These are phyloP conservation scores for Volvariella surrecta DNA, from an alignment of 1,284 basidiomycete species.

Conservation along the genomic window DNA sequence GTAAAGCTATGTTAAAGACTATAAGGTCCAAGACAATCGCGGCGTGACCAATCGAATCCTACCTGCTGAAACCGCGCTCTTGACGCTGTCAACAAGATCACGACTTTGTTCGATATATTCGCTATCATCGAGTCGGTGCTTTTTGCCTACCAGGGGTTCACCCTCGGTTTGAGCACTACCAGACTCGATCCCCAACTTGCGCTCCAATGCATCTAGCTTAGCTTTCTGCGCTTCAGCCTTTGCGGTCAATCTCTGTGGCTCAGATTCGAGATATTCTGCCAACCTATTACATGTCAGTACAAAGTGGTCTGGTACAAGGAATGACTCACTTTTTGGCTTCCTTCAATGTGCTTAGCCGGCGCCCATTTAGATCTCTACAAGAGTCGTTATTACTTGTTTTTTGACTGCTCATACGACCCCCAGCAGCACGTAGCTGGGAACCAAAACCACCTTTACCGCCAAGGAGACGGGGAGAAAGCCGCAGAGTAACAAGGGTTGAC, in stretches of 20 bases:
- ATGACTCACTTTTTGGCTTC: conserved; percentile 88
- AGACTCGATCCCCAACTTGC: conserved; percentile 64
- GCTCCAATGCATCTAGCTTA: conserved; percentile 82
- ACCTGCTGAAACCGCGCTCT: conserved; percentile 77
- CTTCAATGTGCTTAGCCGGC: conserved; percentile 89
- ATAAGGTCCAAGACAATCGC: not conserved
- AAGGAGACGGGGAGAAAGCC: conserved; percentile 60
- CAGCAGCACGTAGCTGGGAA: conserved; percentile 90
- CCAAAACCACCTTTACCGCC: conserved; percentile 99
- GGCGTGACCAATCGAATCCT: conserved; percentile 11
- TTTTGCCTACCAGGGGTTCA: conserved; percentile 45
- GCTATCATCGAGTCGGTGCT: conserved; percentile 87
- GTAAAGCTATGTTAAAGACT: conserved; percentile 21
- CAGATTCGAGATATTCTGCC: conserved; percentile 82
- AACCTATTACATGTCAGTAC: conserved; percentile 43
- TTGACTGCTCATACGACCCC: conserved; percentile 94
- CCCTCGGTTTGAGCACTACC: conserved; percentile 17
- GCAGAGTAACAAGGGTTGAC: conserved; percentile 43
- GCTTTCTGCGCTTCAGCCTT: conserved; percentile 75
- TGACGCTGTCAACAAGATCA: conserved; percentile 89
- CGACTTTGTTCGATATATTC: conserved; percentile 89
- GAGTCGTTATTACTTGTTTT: conserved; percentile 95
- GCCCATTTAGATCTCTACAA: conserved; percentile 87
- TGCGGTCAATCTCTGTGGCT: conserved; percentile 76
- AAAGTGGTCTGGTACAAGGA: not conserved